Evolutionary conservation across 2,329 filamentous ascomycete genomes (phyloP), one percentile per base, ranked within the genome.

Genomic region (Diplodia intermedia): DNA sequence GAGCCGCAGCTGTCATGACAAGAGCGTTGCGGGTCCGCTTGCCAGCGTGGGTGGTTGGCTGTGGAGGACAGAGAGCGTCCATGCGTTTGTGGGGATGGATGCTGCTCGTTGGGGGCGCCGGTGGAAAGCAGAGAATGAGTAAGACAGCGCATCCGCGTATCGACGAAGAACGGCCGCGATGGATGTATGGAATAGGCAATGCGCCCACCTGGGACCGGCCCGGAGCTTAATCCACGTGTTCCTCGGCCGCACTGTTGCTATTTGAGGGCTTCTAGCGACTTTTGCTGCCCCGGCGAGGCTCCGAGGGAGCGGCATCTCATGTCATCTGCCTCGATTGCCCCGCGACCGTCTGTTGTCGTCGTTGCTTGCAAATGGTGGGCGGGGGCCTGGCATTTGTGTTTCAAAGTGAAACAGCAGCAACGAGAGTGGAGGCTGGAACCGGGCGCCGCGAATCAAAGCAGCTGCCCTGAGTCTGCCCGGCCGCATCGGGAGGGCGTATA

Each of bases 261-360:
- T 47, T 47, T 47, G n/a, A 1, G 50, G 50, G 11, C 26, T 6
- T 18, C 50, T 53, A 23, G 14, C 6, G 7, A 14, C 50, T 53
- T 53, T 53, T 12, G 26, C 11, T 53, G 50, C 50, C 50, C 50
- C 50, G 23, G 14, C 14, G 20, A 53, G 20, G 12, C 20, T 15
- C 40, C 40, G 57, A 36, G 31, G 43, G 33, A 20, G 57, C 43
- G 47, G 15, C 43, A 67, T 67, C 65, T 60, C 65, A 67, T 67
- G 54, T 67, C 65, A 67, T 67, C 43, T 60, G 65, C 63, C 50
- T 18, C 43, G 18, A 18, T 8, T 26, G 26, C 26, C 26, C 26
- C 26, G 26, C 26, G 26, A 8, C 40, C 8, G 7, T 47, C 43
- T 47, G 43, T 9, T 47, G 43, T 47, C 43, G 43, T 20, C 11